Base-by-base conservation (phyloP, 768 basidiomycete species). In the Tylopilus rubrobrunneus region DNA sequence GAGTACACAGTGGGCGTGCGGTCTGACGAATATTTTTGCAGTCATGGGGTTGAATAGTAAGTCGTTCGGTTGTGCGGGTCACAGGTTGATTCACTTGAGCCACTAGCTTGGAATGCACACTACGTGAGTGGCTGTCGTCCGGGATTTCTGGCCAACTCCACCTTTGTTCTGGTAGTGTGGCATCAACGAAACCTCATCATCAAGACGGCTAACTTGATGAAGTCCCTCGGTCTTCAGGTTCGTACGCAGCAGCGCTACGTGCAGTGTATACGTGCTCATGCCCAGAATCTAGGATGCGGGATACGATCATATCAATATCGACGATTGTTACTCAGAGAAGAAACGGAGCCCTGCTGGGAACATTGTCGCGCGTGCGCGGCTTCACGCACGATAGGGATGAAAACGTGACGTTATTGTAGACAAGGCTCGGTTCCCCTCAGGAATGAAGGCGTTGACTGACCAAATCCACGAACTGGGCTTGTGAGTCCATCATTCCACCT, bases 21-120 rank as follows among this genome's bases (percentile, higher is more conserved):
- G 29, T 55, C 42, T 62, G 37, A 60, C 31, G n/a, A 23, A 31
- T 14, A 10, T 9, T 17, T 9, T 39, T 25, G 2, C 39, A 85
- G 83, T 78, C 19, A 72, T 85, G 73, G 84, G 83, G 3, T 86
- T 81, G 58, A 86, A 86, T 57, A 85, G 83, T 85, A 45, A 63
- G 80, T 59, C 48, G 49, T 39, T 17, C 2, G 17, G 17, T 60
- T 34, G 23, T 42, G 19, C 21, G 37, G 17, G 56, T 31, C 14
- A 25, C 7, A 48, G 40, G 25, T 36, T 62, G 46, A 50, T 56
- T 19, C 59, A 25, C 42, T 21, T 28, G 23, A 17, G 31, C 39
- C 40, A 28, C 34, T 46, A 86, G 85, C 85, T 7, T 86, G 85
- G 85, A 86, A 86, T 63, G 85, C 83, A 7, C 85, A 82, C 63